Evolutionary conservation across 1,139 yeast genomes (phyloP), one percentile per base, ranked within the genome.

Genomic region (Pichia sp.): DNA sequence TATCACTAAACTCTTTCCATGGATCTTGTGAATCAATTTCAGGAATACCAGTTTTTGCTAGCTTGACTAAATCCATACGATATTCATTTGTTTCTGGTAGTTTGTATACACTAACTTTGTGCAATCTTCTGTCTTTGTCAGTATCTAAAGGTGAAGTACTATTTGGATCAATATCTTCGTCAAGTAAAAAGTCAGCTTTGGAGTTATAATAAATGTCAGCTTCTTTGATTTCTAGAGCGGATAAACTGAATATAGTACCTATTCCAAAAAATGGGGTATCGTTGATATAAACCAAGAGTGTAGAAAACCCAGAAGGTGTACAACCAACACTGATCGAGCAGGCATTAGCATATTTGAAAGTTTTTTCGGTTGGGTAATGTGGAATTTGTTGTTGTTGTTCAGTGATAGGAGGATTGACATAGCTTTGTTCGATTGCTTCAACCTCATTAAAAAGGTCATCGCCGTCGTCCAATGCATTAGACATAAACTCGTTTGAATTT

Each of bases 61-160:
- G 39, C 25, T 54, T 53, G 30, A 55, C 57, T n/a, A 60, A 48
- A 45, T 60, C 63, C 9, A 58, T 43, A n/a, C 62, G 45, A 18
- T 59, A 48, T 38, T 53, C 45, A 9, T 46, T 44, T 4, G 46
- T 40, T 18, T 44, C 47, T 0, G 52, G 51, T 7, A 53, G 55
- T 39, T 43, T 51, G 39, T 59, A 59, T 8, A 49, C 38, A 18
- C 55, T 52, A 5, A 56, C 29, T 42, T 58, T 59, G 39, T 51
- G 57, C n/a, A 51, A 2, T 4, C 56, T 43, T 16, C 53, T 51
- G 11, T 44, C 52, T n/a, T 37, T 44, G 15, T 51, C 57, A 13
- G 30, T n/a, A 24, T 50, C 54, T 18, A 39, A 18, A 3, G 51
- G 50, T 3, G 24, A 22, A 3, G 30, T 27, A 25, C 51, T 42